Conservation (phyloP, 495 filamentous ascomycete genomes). For the Emericellopsis terricola region DNA sequence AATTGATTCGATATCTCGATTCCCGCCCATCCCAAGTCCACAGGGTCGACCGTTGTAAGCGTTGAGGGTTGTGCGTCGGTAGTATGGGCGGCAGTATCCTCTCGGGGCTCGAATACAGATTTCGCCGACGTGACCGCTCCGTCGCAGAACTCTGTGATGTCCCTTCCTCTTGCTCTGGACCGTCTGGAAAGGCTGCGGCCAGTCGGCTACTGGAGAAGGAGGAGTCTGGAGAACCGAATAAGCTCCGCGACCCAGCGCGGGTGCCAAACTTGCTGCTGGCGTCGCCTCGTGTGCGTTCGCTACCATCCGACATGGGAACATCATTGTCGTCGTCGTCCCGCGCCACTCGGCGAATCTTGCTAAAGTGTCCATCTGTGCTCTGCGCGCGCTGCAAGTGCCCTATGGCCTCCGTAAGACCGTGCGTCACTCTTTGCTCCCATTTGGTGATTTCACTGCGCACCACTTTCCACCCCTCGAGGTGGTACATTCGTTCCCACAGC, state of each 20-base stretch:
- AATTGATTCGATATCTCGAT: constrained; percentile 43
- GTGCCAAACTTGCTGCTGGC: constrained; percentile 9
- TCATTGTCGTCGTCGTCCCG: constrained; percentile 22
- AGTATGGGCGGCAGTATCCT: constrained; percentile 11
- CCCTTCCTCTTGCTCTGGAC: neutral
- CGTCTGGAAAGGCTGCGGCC: constrained; percentile 2
- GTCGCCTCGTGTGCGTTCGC: constrained; percentile 2
- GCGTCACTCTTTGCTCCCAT: constrained; percentile 44
- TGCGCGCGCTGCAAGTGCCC: constrained; percentile 12
- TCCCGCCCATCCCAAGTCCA: constrained; percentile 24
- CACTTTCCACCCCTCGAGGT: constrained; percentile 68
- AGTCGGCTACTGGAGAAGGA: constrained; percentile 2
- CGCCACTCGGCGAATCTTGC: constrained; percentile 29
- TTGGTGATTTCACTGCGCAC: constrained; percentile 42
- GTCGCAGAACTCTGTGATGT: neutral
- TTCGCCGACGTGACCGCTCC: constrained; percentile 1
- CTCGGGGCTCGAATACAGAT: constrained; percentile 3
- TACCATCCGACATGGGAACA: constrained; percentile 25
- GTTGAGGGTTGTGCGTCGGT: constrained; percentile 2
- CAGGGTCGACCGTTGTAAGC: constrained; percentile 16
- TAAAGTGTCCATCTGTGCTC: constrained; percentile 19
- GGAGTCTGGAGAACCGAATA: constrained; percentile 15
- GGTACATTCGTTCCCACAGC: constrained; percentile 71
- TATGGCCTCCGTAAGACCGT: constrained; percentile 6
- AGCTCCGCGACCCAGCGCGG: constrained; percentile 11